Conservation (phyloP, 2,329 filamentous ascomycete genomes). For the Periglandula ipomoeae region DNA sequence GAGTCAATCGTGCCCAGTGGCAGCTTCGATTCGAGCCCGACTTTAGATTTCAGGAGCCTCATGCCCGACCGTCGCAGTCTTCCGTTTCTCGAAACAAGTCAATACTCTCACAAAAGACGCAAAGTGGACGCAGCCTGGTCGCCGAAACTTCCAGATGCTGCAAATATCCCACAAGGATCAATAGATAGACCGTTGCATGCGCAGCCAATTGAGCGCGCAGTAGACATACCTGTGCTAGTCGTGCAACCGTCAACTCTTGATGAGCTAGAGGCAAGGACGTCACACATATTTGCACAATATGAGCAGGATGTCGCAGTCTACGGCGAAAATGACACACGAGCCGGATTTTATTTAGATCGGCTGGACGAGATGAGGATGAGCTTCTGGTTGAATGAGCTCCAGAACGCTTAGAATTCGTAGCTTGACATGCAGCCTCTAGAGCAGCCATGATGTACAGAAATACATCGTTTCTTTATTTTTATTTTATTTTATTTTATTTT, state of each 20-base stretch:
- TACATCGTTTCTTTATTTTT: too few species aligned
- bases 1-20: not conserved
- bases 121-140: not conserved
- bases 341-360: slow-evolving; percentile 22
- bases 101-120: not conserved
- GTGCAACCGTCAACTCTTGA: slow-evolving; percentile 16
- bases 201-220: not conserved
- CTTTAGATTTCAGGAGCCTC: slow-evolving; percentile 16
- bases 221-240: slow-evolving; percentile 15
- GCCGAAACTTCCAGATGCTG: not conserved
- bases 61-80: slow-evolving; percentile 23
- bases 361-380: slow-evolving; percentile 17
- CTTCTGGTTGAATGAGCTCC: slow-evolving; percentile 22
- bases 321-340: slow-evolving; percentile 13
- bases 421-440: too few species aligned
- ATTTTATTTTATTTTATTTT: too few species aligned
- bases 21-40: not conserved
- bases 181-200: not conserved
- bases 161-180: not conserved
- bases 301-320: slow-evolving; percentile 18
- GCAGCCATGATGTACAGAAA: too few species aligned
- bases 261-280: slow-evolving; percentile 17
- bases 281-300: slow-evolving; percentile 23
- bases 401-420: not conserved
- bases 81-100: slow-evolving; percentile 14